Conservation (phyloP, 495 filamentous ascomycete species). For the Daldinia loculata region DNA sequence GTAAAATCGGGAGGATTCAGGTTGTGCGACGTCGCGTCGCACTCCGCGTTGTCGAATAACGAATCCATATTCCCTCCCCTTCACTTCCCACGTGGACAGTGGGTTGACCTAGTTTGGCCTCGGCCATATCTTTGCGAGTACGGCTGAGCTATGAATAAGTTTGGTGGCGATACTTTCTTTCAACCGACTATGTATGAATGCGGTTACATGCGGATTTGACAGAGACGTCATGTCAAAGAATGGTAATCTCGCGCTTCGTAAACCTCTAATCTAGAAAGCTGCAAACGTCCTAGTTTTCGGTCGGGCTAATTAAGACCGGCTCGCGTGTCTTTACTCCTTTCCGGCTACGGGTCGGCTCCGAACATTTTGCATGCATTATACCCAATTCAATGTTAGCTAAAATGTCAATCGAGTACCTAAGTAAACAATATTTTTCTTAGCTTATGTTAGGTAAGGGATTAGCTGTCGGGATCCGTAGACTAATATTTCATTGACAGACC, state of each 20-base stretch:
- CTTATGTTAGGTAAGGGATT: conserved; percentile 5
- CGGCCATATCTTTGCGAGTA: conserved; percentile 13
- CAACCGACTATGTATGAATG: not conserved
- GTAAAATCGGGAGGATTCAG: conserved; percentile 33
- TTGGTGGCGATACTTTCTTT: conserved; percentile 26
- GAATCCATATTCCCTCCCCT: conserved; percentile 18
- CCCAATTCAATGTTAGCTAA: not conserved
- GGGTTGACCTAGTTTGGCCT: conserved; percentile 15
- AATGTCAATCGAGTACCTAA: not conserved
- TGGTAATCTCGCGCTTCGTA: conserved; percentile 14
- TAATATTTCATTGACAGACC: not conserved
- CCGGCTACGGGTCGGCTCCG: conserved; percentile 30
- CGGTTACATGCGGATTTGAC: conserved; percentile 27
- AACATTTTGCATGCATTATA: not conserved
- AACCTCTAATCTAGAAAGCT: not conserved
- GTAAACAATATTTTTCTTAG: not conserved
- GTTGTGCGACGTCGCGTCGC: conserved; percentile 31
- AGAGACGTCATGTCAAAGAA: conserved; percentile 25
- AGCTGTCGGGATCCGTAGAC: conserved; percentile 14
- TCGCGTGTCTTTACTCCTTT: not conserved
- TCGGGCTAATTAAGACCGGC: conserved; percentile 1
- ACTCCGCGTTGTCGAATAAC: conserved; percentile 19
- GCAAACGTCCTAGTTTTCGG: conserved; percentile 23
- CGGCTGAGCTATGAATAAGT: conserved; percentile 27
- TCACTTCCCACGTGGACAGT: conserved; percentile 32